A percentile compares a stretch with the other conserved stretches of the same genome.
Evolutionary conservation across 2,329 filamentous ascomycete species (phyloP).

Genomic region (Massarina eburnea): DNA sequence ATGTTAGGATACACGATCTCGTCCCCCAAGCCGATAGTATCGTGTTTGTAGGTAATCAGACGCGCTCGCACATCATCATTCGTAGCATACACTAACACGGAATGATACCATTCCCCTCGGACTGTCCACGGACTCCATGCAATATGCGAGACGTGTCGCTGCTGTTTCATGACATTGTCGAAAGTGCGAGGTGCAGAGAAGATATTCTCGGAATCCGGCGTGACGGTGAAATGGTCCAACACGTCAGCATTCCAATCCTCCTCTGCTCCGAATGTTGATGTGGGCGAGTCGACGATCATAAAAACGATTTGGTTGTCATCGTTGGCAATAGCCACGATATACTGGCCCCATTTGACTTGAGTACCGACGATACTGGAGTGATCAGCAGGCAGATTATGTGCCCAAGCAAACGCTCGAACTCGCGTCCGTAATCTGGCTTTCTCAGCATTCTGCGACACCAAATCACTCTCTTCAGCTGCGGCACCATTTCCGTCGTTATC

Average conservation of each 20-base stretch:
- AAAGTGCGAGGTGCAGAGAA: conserved; percentile 24
- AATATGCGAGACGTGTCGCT: conserved; percentile 38
- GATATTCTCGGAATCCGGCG: conserved; percentile 11
- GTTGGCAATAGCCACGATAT: conserved; percentile 44
- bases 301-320: conserved; percentile 46
- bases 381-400: conserved; percentile 23
- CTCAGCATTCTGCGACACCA: conserved; percentile 32
- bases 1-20: conserved; percentile 27
- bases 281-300: conserved; percentile 42
- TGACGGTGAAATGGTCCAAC: conserved; percentile 25
- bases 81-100: conserved; percentile 41
- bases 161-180: conserved; percentile 28
- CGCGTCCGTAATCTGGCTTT: conserved; percentile 39
- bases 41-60: conserved; percentile 17
- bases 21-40: conserved; percentile 17
- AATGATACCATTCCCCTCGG: conserved; percentile 16
- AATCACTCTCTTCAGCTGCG: conserved; percentile 14
- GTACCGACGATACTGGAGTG: conserved; percentile 25
- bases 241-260: conserved; percentile 33
- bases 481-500: background rate
- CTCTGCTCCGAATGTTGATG: conserved; percentile 29
- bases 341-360: conserved; percentile 24
- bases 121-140: conserved; percentile 45
- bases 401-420: conserved; percentile 48
- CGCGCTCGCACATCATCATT: conserved; percentile 34